Conservation (phyloP, 1,139 yeast genomes). For the Geotrichum bryndzae region DNA sequence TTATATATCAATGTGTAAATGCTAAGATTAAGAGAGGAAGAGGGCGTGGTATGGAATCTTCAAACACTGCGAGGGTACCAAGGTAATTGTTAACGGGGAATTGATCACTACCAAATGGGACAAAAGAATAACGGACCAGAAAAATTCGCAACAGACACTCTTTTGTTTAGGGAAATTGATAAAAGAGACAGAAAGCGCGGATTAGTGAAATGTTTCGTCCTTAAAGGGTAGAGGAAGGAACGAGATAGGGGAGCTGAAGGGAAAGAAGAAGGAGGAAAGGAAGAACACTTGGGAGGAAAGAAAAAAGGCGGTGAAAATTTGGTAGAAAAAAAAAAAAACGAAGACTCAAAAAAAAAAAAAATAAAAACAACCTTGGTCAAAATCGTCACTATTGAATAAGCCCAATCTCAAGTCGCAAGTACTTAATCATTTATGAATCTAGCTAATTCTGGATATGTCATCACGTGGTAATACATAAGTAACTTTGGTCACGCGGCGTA, state of each 20-base stretch:
- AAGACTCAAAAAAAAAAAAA: neutral
- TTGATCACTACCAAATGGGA: neutral
- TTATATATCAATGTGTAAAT: slow-evolving; percentile 11
- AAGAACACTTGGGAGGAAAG: neutral
- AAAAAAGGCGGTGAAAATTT: neutral
- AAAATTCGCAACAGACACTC: neutral
- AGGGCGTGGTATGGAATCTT: neutral
- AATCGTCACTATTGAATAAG: neutral
- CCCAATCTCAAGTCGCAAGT: neutral
- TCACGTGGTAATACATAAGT: no score
- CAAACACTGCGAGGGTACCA: slow-evolving; percentile 1
- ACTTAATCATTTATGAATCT: no score
- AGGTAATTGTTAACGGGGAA: neutral
- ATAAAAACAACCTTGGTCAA: neutral
- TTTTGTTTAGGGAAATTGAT: neutral
- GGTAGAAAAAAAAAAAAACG: neutral
- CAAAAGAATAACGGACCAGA: neutral
- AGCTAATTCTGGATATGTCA: no score
- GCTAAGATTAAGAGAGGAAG: neutral
- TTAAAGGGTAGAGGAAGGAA: neutral
- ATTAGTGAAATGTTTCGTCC: neutral
- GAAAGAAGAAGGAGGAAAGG: neutral
- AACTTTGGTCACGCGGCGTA: neutral
- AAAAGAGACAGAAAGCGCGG: neutral
- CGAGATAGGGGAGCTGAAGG: neutral